Percentiles rank a stretch among this genome's conserved stretches.
Evolutionary conservation across 768 basidiomycete genomes (phyloP).

Genomic region (Megacollybia marginata): DNA sequence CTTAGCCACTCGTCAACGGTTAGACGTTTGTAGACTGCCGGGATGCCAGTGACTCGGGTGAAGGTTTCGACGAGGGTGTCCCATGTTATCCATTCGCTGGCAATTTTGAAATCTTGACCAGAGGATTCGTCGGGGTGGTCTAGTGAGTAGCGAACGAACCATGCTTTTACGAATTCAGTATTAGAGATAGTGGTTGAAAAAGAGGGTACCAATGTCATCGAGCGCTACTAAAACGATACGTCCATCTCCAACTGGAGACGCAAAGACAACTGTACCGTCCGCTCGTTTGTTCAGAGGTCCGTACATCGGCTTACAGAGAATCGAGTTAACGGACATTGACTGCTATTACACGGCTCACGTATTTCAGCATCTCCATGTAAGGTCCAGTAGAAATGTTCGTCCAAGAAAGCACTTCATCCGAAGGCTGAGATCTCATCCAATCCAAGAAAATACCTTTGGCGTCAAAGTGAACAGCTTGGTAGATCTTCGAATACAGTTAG

Average conservation of each 20-base stretch:
- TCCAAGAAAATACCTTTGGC: slow-evolving; percentile 34
- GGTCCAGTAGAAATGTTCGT: slow-evolving; percentile 30
- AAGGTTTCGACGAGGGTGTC: not conserved
- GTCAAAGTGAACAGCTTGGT: slow-evolving; percentile 31
- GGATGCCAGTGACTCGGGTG: not conserved
- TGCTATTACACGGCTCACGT: slow-evolving; percentile 10
- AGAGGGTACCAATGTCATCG: slow-evolving; percentile 20
- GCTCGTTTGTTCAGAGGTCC: no score
- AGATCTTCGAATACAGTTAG: slow-evolving; percentile 7
- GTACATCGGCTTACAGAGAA: no score
- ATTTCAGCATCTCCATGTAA: slow-evolving; percentile 34
- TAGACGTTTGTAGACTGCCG: not conserved
- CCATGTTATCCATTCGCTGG: slow-evolving; percentile 16
- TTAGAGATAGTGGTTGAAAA: no score
- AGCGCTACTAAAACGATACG: slow-evolving; percentile 20
- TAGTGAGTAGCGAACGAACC: slow-evolving; percentile 32
- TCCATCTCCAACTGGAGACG: slow-evolving; percentile 27
- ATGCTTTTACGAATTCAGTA: slow-evolving; percentile 2
- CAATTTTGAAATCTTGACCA: slow-evolving; percentile 27
- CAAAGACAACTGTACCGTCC: slow-evolving; percentile 20
- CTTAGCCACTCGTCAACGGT: not conserved
- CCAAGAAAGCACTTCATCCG: slow-evolving; percentile 25
- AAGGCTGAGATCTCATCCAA: slow-evolving; percentile 28
- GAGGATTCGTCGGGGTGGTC: slow-evolving; percentile 27
- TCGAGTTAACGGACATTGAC: no score